Conservation (phyloP, 208 protist species). For the Entamoeba histolytica region DNA sequence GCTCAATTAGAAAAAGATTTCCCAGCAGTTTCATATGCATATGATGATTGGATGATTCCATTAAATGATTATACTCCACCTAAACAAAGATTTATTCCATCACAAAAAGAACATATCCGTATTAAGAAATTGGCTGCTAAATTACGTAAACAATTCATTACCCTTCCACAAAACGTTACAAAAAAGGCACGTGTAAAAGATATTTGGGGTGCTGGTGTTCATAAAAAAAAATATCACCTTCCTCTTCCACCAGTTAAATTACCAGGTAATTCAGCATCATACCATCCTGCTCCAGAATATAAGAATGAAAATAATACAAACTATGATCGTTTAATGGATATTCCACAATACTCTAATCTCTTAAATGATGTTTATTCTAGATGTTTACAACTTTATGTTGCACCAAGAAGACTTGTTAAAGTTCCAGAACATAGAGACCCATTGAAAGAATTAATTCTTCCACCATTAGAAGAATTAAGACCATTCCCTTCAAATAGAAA, state of each 20-base stretch:
- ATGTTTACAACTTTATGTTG: slow-evolving; percentile 12
- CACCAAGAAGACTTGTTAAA: background rate
- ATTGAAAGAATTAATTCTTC: background rate
- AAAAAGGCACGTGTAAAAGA: background rate
- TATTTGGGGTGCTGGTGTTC: background rate
- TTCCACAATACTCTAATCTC: background rate
- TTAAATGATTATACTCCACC: background rate
- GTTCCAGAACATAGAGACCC: no score
- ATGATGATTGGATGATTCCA: background rate
- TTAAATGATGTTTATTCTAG: slow-evolving; percentile 7
- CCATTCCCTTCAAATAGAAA: background rate
- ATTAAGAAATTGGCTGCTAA: background rate
- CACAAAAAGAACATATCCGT: background rate
- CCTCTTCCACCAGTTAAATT: background rate
- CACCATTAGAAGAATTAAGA: background rate
- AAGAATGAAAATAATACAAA: slow-evolving; percentile 2
- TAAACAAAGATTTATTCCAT: background rate
- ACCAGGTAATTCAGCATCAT: slow-evolving; percentile 5
- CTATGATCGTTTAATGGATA: background rate
- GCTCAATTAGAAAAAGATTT: background rate
- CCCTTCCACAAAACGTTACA: background rate
- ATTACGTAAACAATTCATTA: background rate
- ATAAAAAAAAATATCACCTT: background rate
- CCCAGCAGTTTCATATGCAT: background rate
- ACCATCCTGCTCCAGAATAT: slow-evolving; percentile 17